Evolutionary conservation across 1,284 basidiomycete species (phyloP).

Genomic region (Pholiota adiposa): DNA sequence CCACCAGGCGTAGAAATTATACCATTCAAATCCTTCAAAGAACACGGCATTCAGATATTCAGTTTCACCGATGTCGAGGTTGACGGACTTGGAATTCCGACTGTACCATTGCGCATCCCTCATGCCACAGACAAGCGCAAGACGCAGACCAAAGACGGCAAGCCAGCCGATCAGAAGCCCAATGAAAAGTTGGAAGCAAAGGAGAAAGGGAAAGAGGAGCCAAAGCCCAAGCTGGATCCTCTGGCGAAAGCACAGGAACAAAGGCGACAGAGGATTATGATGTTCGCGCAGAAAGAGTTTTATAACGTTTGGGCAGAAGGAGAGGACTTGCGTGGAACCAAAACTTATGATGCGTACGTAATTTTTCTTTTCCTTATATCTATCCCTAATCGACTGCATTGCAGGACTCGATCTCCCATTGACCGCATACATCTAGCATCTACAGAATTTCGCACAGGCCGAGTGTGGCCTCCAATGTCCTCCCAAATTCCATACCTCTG

Average conservation of each 20-base stretch:
- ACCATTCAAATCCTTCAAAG: conserved; percentile 62
- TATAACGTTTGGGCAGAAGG: conserved; percentile 68
- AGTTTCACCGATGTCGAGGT: conserved; percentile 40
- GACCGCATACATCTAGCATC: conserved; percentile 63
- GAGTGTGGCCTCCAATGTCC: conserved; percentile 52
- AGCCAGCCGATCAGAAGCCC: conserved; percentile 15
- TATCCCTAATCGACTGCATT: too few species aligned
- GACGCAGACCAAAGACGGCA: conserved; percentile 38
- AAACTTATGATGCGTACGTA: conserved; percentile 45
- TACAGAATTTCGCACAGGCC: conserved; percentile 55
- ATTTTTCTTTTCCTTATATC: not conserved
- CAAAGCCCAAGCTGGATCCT: conserved; percentile 8
- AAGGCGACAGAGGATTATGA: conserved; percentile 18
- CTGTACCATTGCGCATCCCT: conserved; percentile 54
- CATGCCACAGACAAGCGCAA: conserved; percentile 58
- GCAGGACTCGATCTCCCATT: too few species aligned
- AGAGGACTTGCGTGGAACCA: conserved; percentile 41
- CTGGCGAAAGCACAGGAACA: conserved; percentile 18
- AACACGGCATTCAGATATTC: conserved; percentile 59
- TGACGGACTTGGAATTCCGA: conserved; percentile 70
- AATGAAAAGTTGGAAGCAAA: not conserved
- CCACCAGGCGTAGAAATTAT: conserved; percentile 58
- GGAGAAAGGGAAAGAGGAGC: conserved; percentile 3
- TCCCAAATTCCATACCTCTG: conserved; percentile 54
- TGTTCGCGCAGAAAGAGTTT: conserved; percentile 47